Conservation (phyloP, 2,329 filamentous ascomycete genomes). For the Didymellaceae sp. region DNA sequence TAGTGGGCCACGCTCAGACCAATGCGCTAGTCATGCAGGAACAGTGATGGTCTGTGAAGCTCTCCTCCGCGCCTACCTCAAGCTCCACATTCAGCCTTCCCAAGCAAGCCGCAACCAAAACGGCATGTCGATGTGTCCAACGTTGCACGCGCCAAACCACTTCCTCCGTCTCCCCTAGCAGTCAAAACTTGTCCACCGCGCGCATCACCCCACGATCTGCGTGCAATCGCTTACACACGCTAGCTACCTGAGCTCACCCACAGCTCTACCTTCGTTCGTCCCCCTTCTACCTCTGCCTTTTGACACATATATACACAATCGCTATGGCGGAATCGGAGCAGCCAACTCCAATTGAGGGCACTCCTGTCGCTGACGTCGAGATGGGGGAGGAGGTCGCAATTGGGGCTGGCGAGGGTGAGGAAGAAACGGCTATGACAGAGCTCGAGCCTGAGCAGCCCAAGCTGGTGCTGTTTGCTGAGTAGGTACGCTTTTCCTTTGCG, state of each 20-base stretch:
- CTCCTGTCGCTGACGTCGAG: conserved; percentile 55
- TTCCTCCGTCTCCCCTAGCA: not conserved
- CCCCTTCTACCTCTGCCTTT: not conserved
- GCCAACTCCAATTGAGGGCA: conserved; percentile 38
- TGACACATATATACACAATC: not conserved
- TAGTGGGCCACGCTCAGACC: not conserved
- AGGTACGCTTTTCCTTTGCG: conserved; percentile 20
- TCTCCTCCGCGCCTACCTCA: not conserved
- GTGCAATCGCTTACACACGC: not conserved
- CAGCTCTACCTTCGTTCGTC: not conserved
- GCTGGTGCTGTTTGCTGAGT: conserved; percentile 56
- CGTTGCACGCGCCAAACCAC: not conserved
- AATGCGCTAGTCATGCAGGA: not conserved
- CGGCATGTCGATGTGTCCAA: not conserved
- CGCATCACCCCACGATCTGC: not conserved
- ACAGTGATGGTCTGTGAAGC: conserved; percentile 3
- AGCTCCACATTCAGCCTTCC: conserved; percentile 4
- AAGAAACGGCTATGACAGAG: conserved; percentile 49
- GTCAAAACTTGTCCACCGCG: not conserved
- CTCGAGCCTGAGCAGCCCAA: conserved; percentile 52
- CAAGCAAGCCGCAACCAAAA: not conserved
- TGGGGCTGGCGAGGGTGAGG: conserved; percentile 30
- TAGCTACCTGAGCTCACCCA: not conserved
- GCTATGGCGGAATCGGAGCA: conserved; percentile 42
- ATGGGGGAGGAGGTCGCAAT: conserved; percentile 50